Conservation (phyloP, 164 flowering plant species). For the Magnolia officinalis region DNA sequence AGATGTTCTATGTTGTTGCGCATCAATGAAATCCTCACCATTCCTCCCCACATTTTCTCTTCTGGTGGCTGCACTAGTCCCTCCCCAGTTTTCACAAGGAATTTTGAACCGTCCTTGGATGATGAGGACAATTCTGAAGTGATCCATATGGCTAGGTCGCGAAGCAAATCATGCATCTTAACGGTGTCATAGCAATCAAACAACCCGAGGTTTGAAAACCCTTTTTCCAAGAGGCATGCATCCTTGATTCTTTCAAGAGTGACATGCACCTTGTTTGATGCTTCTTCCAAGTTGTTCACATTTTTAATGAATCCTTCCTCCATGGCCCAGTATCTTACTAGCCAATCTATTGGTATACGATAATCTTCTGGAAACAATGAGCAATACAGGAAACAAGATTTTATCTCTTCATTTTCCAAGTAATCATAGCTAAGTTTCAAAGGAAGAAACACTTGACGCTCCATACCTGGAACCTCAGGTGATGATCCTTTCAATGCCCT, state of each 20-base stretch:
- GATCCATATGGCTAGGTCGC: no score
- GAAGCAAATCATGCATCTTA: no score
- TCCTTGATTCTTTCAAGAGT: not conserved
- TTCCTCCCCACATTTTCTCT: no score
- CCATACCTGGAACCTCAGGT: not conserved
- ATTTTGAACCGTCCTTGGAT: no score
- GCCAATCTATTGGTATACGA: not conserved
- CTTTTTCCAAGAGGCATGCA: not conserved
- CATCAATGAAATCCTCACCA: no score
- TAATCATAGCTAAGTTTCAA: slow-evolving; percentile 1
- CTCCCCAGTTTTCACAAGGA: no score
- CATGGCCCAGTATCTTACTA: slow-evolving; percentile 1
- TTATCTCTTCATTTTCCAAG: not conserved
- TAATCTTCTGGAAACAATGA: not conserved
- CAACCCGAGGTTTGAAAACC: no score
- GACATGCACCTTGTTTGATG: not conserved
- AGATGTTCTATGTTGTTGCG: no score
- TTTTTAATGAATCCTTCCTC: slow-evolving; percentile 8
- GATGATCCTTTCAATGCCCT: not conserved
- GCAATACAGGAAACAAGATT: slow-evolving; percentile 2
- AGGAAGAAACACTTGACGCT: not conserved
- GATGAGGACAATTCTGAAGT: no score
- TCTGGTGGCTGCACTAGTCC: no score
- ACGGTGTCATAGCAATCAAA: no score
- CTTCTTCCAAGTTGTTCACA: no score